phyloP scores from a whole-genome alignment of 306 rosid species.

The Quercus suber region DNA sequence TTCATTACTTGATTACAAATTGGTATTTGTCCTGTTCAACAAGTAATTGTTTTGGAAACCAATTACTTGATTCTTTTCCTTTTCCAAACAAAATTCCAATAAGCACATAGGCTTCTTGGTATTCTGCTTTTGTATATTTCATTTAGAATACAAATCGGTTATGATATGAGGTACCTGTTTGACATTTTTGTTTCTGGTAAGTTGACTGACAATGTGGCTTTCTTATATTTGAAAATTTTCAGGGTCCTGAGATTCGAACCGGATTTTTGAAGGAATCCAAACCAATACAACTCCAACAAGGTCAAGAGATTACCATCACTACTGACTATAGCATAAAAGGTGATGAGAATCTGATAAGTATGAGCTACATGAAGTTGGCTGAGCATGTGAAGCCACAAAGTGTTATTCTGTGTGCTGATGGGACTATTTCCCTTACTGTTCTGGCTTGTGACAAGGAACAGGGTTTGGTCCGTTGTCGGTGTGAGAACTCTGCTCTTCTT shows the following conservation, averaged over 20 bases:
- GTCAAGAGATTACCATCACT: constrained; percentile 12
- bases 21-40: neutral
- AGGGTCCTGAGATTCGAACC: constrained; percentile 28
- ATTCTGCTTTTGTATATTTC: neutral
- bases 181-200: no score
- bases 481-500: constrained; percentile 16
- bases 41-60: neutral
- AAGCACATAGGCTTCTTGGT: no score
- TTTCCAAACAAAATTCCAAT: neutral
- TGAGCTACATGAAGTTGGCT: constrained; percentile 21
- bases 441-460: constrained; percentile 15
- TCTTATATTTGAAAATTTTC: neutral
- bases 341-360: constrained; percentile 18
- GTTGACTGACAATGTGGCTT: neutral
- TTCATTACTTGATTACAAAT: no score
- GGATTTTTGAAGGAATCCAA: constrained; percentile 13
- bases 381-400: constrained; percentile 15
- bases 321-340: constrained; percentile 22
- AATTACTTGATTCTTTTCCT: neutral
- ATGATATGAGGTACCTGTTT: no score
- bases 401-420: constrained; percentile 17
- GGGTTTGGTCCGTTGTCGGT: constrained; percentile 14
- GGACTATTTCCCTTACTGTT: constrained; percentile 17
- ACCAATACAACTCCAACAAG: constrained; percentile 11
- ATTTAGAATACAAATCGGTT: neutral